Evolutionary conservation across 352 stramenopile species (phyloP), one percentile per base, ranked within the genome.

Genomic region (Globisporangium heterothallicum): DNA sequence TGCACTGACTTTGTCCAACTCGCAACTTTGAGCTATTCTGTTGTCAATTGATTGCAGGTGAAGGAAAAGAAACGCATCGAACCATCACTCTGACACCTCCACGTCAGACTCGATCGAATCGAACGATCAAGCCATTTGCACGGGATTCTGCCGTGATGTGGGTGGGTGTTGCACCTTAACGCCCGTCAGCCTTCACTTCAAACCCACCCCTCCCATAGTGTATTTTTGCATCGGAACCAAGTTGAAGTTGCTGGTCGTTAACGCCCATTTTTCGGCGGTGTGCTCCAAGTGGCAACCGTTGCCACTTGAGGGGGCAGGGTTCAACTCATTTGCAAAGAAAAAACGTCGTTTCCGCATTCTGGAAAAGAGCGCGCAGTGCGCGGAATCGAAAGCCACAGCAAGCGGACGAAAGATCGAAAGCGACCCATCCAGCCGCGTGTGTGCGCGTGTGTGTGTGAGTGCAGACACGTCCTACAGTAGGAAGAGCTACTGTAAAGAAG

Each of bases 211-310:
- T 38, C 12, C 32, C 30, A 36, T n/a, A 26, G n/a, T 25, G 27
- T 29, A 42, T 30, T 30, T 51, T 51, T 30, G 14, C 3, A 14
- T 9, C 1, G 21, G 44, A 41, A 27, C 29, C 36, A 36, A 42
- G 36, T 66, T 58, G 58, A 66, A 54, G 46, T 58, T 61, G n/a
- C n/a, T n/a, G 57, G 19, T 29, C 14, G 49, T 42, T 57, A 40
- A 53, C 59, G 7, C 51, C 30, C 45, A 36, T 18, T 21, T 26
- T 38, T 38, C n/a, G 32, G 32, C n/a, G 32, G 32, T 38, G 32
- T 10, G 32, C 8, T 18, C 32, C 12, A 18, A 10, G 42, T n/a
- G 27, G 42, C n/a, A 36, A 40, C 18, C 22, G 25, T 47, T 40
- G 46, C 41, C 3, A 46, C 14, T 29, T 46, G 19, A 46, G 41